Conservation (phyloP, 805 yeast genomes). For the Millerozyma miso region DNA sequence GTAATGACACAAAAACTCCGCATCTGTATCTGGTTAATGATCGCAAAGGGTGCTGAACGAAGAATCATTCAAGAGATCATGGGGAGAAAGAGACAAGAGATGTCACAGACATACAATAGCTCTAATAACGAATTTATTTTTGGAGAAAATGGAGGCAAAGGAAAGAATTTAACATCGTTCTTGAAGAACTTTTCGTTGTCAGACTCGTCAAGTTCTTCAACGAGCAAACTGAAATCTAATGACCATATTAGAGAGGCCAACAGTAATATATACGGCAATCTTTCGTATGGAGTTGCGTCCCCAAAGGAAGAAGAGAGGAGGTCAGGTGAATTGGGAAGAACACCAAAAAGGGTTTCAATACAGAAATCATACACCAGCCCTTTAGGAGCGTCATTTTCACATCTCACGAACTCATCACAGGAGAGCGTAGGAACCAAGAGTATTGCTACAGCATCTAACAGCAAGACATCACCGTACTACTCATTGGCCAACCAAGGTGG, state of each 20-base stretch:
- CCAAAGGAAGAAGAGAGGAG: slow-evolving; percentile 3
- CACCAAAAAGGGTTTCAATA: slow-evolving; percentile 9
- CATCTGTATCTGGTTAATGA: background rate
- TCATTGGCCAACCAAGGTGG: slow-evolving; percentile 5
- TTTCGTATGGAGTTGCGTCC: slow-evolving; percentile 19
- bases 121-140: slow-evolving; percentile 56
- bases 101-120: slow-evolving; percentile 38
- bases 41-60: background rate
- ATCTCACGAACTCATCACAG: slow-evolving; percentile 6
- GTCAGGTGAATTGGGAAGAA: slow-evolving; percentile 2
- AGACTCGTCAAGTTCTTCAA: slow-evolving; percentile 16
- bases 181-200: slow-evolving; percentile 42
- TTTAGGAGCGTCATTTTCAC: slow-evolving; percentile 15
- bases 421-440: background rate
- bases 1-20: background rate
- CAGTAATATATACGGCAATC: slow-evolving; percentile 36
- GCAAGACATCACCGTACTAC: slow-evolving; percentile 2
- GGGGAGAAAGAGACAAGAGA: slow-evolving; percentile 42
- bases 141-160: slow-evolving; percentile 66
- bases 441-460: slow-evolving; percentile 1
- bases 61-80: slow-evolving; percentile 11
- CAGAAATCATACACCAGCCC: slow-evolving; percentile 13
- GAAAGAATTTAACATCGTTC: slow-evolving; percentile 52
- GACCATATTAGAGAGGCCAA: slow-evolving; percentile 25
- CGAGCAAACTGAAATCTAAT: slow-evolving; percentile 7